phyloP scores from a whole-genome alignment of 2,329 filamentous ascomycete species.

The Talaromyces sp. region DNA sequence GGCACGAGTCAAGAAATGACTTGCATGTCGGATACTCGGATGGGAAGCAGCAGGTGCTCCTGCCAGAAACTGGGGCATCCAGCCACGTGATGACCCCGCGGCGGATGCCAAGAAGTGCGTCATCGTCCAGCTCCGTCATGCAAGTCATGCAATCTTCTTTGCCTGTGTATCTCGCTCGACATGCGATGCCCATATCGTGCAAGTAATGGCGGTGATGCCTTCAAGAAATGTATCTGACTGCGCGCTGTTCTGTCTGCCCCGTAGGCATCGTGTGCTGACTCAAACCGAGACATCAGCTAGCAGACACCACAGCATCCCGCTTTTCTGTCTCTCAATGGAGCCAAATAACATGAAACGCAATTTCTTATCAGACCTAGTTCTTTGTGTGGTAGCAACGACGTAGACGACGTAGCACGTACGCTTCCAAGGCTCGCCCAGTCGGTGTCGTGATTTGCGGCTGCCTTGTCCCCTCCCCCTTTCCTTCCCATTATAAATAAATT shows the following conservation, averaged over 20 bases:
- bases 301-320: not conserved
- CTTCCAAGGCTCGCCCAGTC: conserved; percentile 7
- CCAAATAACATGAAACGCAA: not conserved
- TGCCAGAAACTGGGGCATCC: conserved; percentile 11
- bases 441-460: conserved; percentile 14
- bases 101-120: conserved; percentile 12
- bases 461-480: conserved; percentile 9
- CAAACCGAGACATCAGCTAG: not conserved
- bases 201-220: not conserved
- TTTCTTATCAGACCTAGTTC: not conserved
- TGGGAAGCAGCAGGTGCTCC: not conserved
- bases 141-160: not conserved
- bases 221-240: not conserved
- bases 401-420: not conserved
- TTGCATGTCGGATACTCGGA: conserved; percentile 6
- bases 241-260: not conserved
- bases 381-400: not conserved
- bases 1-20: not conserved
- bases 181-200: not conserved
- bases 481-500: not conserved
- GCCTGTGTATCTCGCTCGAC: not conserved
- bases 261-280: not conserved
- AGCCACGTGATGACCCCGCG: conserved; percentile 15
- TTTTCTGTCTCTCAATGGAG: not conserved
- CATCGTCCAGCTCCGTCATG: conserved; percentile 1